Evolutionary conservation across 2,329 filamentous ascomycete species (phyloP).

Genomic region (Xylaria polymorpha): DNA sequence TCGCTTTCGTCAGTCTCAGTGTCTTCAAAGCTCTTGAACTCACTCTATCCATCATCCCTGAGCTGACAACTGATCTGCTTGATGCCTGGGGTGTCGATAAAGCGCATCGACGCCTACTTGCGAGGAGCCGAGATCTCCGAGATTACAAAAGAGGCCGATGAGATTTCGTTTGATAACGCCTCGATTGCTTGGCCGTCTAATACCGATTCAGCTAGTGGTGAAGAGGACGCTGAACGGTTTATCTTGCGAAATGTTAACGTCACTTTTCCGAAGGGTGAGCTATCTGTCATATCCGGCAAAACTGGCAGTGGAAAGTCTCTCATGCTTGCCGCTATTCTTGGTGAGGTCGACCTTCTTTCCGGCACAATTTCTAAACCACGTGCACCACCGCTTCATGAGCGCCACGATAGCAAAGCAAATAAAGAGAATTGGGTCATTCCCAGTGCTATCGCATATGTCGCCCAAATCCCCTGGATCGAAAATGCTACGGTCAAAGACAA

Average conservation of each 20-base stretch:
- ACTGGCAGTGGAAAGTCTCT: slow-evolving; percentile 84
- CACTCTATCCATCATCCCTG: slow-evolving; percentile 76
- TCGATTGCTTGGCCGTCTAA: slow-evolving; percentile 81
- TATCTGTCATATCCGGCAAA: slow-evolving; percentile 80
- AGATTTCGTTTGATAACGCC: slow-evolving; percentile 73
- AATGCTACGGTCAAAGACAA: slow-evolving; percentile 84
- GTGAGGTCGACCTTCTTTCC: slow-evolving; percentile 76
- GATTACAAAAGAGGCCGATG: slow-evolving; percentile 65
- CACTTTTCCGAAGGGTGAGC: slow-evolving; percentile 73
- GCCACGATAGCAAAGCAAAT: slow-evolving; percentile 72
- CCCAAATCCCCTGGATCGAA: slow-evolving; percentile 87
- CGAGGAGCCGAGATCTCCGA: slow-evolving; percentile 71
- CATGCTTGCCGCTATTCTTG: slow-evolving; percentile 77
- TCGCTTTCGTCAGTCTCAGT: slow-evolving; percentile 82
- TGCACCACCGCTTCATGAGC: slow-evolving; percentile 62
- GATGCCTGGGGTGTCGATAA: slow-evolving; percentile 79
- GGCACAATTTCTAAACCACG: slow-evolving; percentile 69
- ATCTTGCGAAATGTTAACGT: slow-evolving; percentile 72
- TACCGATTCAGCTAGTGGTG: slow-evolving; percentile 52
- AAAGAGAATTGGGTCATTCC: slow-evolving; percentile 75
- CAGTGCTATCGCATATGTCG: slow-evolving; percentile 77
- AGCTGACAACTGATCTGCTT: slow-evolving; percentile 75
- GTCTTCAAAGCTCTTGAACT: slow-evolving; percentile 80
- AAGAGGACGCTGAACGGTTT: slow-evolving; percentile 70
- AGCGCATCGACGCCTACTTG: slow-evolving; percentile 78